Base-by-base conservation (phyloP, 306 rosid species). In the Cicer pinnatifidum region DNA sequence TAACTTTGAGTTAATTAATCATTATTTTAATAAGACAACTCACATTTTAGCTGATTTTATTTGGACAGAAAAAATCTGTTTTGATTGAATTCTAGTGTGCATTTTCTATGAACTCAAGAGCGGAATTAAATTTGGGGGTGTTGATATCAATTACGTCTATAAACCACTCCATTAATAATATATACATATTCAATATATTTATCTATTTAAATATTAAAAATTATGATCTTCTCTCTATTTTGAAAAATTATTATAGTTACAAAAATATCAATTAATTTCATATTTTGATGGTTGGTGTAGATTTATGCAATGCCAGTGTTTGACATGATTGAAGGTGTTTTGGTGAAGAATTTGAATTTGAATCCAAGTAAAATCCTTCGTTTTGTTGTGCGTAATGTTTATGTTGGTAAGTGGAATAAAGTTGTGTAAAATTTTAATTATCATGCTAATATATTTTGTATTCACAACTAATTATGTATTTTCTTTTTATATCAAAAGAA, bases 231-330 rank as follows among this genome's bases (percentile, higher is more conserved):
- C 0, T 28, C 33, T 28, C 4, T 28, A 3, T 23, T 23, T 23
- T 2, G 0, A 28, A 28, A 28, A 28, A 28, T 28, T 43, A 43
- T 43, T 43, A 43, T 6, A 43, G 47, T 43, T 6, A 23, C 57
- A 19, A 15, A n/a, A 41, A 35, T 23, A 46, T 7, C 17, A 15
- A 52, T 16, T 16, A 72, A 50, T 17, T 71, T 8, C 15, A 56
- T 12, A 10, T 43, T 64, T 70, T 12, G 15, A 33, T 54, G 48
- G 23, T 64, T 70, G 40, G 1, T 75, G 78, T 54, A 91, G 96
- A 64, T 92, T 44, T 92, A 77, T 41, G 92, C 97, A 38, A 92
- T 92, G 90, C 89, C 96, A 1, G 96, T 92, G 68, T 92, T 92
- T 78, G 97, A 92, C 85, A 89, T 92, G 93, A 82, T 92, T 37